phyloP scores from a whole-genome alignment of 2,329 filamentous ascomycete species.

The Trichoderma lentiforme region DNA sequence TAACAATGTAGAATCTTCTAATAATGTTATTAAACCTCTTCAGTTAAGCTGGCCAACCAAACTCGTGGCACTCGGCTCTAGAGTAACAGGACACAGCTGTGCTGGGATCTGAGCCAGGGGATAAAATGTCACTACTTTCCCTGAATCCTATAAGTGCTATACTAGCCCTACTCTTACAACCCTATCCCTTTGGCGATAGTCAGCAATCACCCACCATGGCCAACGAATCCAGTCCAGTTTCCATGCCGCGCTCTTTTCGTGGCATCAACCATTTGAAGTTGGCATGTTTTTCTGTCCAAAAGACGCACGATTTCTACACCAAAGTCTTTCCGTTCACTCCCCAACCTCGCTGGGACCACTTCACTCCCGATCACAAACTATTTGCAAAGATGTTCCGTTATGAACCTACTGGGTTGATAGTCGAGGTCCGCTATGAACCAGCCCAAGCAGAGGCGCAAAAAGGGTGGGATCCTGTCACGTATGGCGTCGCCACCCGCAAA shows the following conservation, averaged over 20 bases:
- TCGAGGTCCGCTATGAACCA: background rate
- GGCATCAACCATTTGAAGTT: background rate
- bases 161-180: background rate
- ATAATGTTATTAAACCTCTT: too few relatives aligned
- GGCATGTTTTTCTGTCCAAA: background rate
- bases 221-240: background rate
- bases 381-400: background rate
- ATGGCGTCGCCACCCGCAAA: background rate
- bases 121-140: background rate
- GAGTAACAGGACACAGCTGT: too few relatives aligned
- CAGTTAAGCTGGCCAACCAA: too few relatives aligned
- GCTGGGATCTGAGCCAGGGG: too few relatives aligned
- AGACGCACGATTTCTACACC: background rate
- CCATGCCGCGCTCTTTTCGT: background rate
- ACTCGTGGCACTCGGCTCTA: background rate
- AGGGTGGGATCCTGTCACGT: background rate
- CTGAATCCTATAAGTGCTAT: background rate
- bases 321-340: background rate
- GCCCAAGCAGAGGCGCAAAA: background rate
- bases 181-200: background rate
- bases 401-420: background rate
- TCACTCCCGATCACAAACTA: background rate
- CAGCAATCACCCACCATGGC: background rate
- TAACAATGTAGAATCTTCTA: background rate
- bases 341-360: background rate